Evolutionary conservation across 2,329 filamentous ascomycete species (phyloP), one percentile per base, ranked within the genome.

Genomic region (Nothopassalora personata): DNA sequence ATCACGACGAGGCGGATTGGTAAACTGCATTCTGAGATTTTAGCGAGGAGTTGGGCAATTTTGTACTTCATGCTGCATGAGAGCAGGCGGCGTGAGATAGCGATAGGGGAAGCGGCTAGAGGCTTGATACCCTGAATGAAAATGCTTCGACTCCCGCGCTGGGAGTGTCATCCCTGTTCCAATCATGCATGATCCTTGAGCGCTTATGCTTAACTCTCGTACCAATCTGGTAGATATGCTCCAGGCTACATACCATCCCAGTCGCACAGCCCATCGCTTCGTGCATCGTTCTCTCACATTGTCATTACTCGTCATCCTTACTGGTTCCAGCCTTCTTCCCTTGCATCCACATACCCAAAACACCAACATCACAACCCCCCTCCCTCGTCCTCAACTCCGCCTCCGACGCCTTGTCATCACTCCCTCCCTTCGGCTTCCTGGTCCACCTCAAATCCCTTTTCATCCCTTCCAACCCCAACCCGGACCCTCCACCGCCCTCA

Each of bases 261-360:
- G 23, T 23, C 23, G 23, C 23, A 1, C 23, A 23, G 23, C 3
- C 23, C 23, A 23, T 23, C 23, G 23, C 23, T 23, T 23, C 23
- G 3, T 23, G 23, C 23, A 23, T 23, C 23, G 23, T 23, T 23
- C 23, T 23, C 23, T 23, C 23, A 23, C 23, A 23, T 23, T 23
- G 23, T 23, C 23, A 23, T 23, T 23, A 23, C 23, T 39, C 10
- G 11, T 5, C 36, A 39, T 39, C 36, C 10, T n/a, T 13, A 5
- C 13, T 18, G 13, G 13, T 18, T 7, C 5, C 13, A n/a, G 13
- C 13, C 39, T 43, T 43, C 18, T 53, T 36, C 31, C 8, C 10
- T 36, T 36, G 19, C 51, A 53, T 53, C 51, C 51, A 53, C 34
- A n/a, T 27, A 33, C 19, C 33, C 51, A 53, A 53, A 39, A 5